A percentile compares a stretch with the other conserved stretches of the same genome.
Evolutionary conservation across 2,329 filamentous ascomycete species (phyloP).

Genomic region (Lomentospora prolificans): DNA sequence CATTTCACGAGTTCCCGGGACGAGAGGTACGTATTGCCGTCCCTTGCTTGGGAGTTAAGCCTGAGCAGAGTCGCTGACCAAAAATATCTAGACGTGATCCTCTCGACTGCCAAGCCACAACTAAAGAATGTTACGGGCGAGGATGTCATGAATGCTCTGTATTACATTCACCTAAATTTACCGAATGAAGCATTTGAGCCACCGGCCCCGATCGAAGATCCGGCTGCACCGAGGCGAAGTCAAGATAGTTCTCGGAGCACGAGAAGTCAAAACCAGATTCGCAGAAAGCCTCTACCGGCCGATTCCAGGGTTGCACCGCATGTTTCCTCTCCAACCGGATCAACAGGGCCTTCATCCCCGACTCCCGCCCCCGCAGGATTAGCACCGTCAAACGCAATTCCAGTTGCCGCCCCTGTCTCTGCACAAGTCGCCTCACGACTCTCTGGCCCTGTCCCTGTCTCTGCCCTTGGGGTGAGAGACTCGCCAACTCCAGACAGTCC

Average conservation of each 20-base stretch:
- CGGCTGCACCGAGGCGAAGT: slow-evolving; percentile 29
- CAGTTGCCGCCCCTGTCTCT: not conserved
- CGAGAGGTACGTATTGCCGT: slow-evolving; percentile 60
- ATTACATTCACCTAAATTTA: slow-evolving; percentile 64
- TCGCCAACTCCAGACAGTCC: slow-evolving; percentile 7
- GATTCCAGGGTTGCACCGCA: slow-evolving; percentile 15
- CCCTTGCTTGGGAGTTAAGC: too few species aligned
- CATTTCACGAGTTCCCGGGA: slow-evolving; percentile 87
- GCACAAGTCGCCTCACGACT: not conserved
- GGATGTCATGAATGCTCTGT: slow-evolving; percentile 79
- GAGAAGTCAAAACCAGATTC: slow-evolving; percentile 32
- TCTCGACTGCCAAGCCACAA: slow-evolving; percentile 82
- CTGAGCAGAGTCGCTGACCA: not conserved
- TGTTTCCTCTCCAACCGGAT: slow-evolving; percentile 6
- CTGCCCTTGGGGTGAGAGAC: not conserved
- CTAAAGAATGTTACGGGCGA: slow-evolving; percentile 80
- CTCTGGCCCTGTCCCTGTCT: not conserved
- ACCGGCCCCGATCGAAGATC: slow-evolving; percentile 18
- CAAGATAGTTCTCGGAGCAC: slow-evolving; percentile 30
- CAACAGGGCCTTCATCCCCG: slow-evolving; percentile 7
- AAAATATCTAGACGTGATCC: slow-evolving; percentile 64
- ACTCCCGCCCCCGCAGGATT: not conserved
- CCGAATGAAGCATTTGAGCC: slow-evolving; percentile 2
- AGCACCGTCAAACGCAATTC: not conserved
- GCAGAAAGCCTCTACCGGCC: slow-evolving; percentile 40